phyloP scores from a whole-genome alignment of 2,329 filamentous ascomycete genomes.

The Colletotrichum tanaceti region DNA sequence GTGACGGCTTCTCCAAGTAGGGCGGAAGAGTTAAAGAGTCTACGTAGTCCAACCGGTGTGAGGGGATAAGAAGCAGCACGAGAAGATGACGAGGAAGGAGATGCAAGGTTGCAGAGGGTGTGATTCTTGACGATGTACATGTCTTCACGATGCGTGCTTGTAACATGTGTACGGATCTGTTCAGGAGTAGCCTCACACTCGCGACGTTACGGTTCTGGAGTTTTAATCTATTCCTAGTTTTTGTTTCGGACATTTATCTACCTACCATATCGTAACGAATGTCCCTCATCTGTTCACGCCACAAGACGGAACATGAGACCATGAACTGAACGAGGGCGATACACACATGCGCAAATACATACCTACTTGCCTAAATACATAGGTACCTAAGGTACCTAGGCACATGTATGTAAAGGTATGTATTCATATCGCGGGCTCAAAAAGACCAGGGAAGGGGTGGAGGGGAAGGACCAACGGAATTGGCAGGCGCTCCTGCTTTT shows the following conservation, averaged over 20 bases:
- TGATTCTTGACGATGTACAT: background rate
- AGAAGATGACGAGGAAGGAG: background rate
- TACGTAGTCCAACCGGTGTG: background rate
- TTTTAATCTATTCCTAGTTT: background rate
- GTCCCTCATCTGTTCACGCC: background rate
- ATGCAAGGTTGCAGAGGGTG: background rate
- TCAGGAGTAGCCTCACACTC: too few relatives aligned
- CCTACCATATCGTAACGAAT: background rate
- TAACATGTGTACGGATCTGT: background rate
- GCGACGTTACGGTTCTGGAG: background rate
- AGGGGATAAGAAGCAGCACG: background rate
- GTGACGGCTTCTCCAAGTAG: conserved; percentile 51
- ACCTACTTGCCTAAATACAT: too few relatives aligned
- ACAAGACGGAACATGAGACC: background rate
- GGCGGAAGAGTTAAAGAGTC: background rate
- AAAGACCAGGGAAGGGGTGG: background rate
- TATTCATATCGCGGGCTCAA: background rate
- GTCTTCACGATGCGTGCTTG: background rate
- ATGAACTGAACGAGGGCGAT: background rate
- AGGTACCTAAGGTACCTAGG: too few relatives aligned
- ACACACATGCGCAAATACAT: too few relatives aligned
- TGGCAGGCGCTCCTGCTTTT: background rate
- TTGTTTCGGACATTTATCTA: background rate
- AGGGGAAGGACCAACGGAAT: too few relatives aligned
- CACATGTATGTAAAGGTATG: too few relatives aligned